Evolutionary conservation across 495 filamentous ascomycete genomes (phyloP), one percentile per base, ranked within the genome.

Genomic region (Podospora anserina): DNA sequence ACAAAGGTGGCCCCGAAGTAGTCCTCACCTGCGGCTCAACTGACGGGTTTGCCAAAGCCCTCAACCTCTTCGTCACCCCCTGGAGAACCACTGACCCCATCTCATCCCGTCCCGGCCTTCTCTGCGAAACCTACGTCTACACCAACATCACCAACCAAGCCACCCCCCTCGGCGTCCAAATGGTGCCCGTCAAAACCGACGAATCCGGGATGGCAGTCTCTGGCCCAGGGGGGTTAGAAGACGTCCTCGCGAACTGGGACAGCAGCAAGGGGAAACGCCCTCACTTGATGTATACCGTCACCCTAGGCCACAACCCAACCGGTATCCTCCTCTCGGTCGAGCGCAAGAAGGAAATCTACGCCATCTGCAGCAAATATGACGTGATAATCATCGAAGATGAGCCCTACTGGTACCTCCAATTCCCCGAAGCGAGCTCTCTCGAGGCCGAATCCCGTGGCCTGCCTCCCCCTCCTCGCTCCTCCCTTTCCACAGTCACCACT

Each of bases 351-450:
- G 88, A 91, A 61, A 85, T 97, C 59, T 97, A 97, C 77, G 84
- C 83, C 7, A 76, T 97, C 49, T 97, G 92, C 80, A 86, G 86
- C 71, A 87, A 87, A 72, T 95, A 92, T 78, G 93, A 98, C 77
- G 88, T 98, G 67, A 87, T 97, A 72, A 97, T 97, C 69, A 81
- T 96, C 70, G 94, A 98, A 79, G 94, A 98, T 75, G 93, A 96
- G 66, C 94, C 94, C 2, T 98, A 98, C 80, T 98, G 93, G 92
- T 94, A 95, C 74, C 85, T 98, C 15, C 94, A 97, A 74, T 97
- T 86, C 71, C 92, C 92, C 2, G 91, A 89, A 3, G 88, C 88
- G 4, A 81, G 82, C 49, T 19, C 70, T 55, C 79, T 79, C 63
- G 77, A 88, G 81, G 75, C 86, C 73, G 75, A 88, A 79, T 78